Evolutionary conservation across 805 yeast species (phyloP).

Genomic region (Myxozyma geophila): DNA sequence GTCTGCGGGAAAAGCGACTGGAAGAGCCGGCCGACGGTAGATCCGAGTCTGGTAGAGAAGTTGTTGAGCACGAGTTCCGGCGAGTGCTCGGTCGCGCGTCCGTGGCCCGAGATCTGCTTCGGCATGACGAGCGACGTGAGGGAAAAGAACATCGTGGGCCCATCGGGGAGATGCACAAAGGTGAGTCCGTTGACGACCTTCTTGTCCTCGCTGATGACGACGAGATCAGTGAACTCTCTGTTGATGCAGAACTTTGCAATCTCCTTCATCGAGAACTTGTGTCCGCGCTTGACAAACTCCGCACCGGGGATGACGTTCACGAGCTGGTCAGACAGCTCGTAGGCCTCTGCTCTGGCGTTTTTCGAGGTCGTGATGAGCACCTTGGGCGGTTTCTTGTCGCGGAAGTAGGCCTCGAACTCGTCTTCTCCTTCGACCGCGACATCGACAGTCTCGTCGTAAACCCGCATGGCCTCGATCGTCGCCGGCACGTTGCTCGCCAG

Average conservation of each 20-base stretch:
- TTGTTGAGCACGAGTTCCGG: constrained; percentile 93
- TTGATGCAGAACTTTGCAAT: constrained; percentile 82
- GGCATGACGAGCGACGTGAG: constrained; percentile 77
- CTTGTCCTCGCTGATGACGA: constrained; percentile 92
- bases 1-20: constrained; percentile 89
- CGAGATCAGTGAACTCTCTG: constrained; percentile 83
- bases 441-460: constrained; percentile 79
- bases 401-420: constrained; percentile 62
- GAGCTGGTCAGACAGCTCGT: constrained; percentile 84
- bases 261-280: constrained; percentile 80
- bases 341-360: constrained; percentile 82
- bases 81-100: constrained; percentile 83
- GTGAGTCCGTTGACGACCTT: constrained; percentile 90
- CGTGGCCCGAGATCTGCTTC: constrained; percentile 81
- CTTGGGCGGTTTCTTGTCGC: constrained; percentile 68
- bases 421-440: constrained; percentile 53
- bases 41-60: constrained; percentile 89
- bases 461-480: constrained; percentile 83
- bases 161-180: constrained; percentile 89
- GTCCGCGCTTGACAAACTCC: constrained; percentile 84
- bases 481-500: constrained; percentile 75
- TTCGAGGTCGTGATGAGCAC: constrained; percentile 88
- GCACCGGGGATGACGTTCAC: constrained; percentile 84
- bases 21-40: constrained; percentile 88
- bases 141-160: constrained; percentile 93